Conservation (phyloP, 495 filamentous ascomycete genomes). For the Apiosordaria backusii region DNA sequence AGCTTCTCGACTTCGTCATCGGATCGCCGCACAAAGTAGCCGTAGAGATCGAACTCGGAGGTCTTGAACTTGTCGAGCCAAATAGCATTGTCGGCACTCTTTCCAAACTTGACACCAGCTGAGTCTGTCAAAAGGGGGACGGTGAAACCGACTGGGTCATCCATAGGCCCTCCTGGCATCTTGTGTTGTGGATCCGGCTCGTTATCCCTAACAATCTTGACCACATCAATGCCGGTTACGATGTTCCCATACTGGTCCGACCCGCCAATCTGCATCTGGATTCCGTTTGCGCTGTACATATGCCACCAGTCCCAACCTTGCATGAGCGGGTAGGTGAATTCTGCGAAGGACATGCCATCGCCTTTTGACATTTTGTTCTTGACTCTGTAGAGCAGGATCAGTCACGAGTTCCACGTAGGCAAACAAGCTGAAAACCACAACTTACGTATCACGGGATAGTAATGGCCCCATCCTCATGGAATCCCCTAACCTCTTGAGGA, state of each 20-base stretch:
- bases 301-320: constrained; percentile 98
- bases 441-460: constrained; percentile 86
- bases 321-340: constrained; percentile 89
- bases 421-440: constrained; percentile 16
- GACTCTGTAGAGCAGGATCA: constrained; percentile 52
- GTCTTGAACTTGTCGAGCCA: constrained; percentile 87
- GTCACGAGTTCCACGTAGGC: not conserved
- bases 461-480: constrained; percentile 76
- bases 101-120: constrained; percentile 87
- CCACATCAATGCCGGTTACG: constrained; percentile 77
- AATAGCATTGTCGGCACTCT: constrained; percentile 89
- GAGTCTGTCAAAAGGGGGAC: constrained; percentile 84
- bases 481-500: constrained; percentile 66
- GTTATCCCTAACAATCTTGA: constrained; percentile 65
- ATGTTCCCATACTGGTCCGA: constrained; percentile 98
- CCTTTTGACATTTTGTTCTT: constrained; percentile 74
- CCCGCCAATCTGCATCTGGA: constrained; percentile 86
- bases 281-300: constrained; percentile 57
- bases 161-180: constrained; percentile 33
- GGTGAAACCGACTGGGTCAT: constrained; percentile 76
- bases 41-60: constrained; percentile 77
- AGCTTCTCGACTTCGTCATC: constrained; percentile 76
- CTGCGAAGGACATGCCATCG: constrained; percentile 88
- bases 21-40: constrained; percentile 77
- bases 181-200: constrained; percentile 37